Conservation (phyloP, 1,284 basidiomycete genomes). For the Fomes fomentarius region DNA sequence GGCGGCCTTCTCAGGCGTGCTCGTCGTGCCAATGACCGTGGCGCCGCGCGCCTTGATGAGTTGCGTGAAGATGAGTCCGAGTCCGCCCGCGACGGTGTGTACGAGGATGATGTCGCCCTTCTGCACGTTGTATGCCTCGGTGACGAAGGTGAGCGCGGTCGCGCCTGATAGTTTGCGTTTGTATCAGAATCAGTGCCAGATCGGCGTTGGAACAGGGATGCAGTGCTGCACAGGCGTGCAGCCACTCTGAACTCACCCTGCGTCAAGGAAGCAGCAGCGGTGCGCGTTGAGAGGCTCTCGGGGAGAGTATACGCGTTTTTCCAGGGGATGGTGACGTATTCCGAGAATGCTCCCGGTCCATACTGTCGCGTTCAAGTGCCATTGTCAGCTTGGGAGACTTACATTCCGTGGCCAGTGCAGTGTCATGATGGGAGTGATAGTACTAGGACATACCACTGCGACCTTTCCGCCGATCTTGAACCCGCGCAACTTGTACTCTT, state of each 20-base stretch:
- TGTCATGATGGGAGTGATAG: background rate
- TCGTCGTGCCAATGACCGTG: slow-evolving; percentile 93
- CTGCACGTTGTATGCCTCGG: slow-evolving; percentile 86
- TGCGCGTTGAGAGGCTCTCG: slow-evolving; percentile 56
- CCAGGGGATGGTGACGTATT: slow-evolving; percentile 33
- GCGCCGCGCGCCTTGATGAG: slow-evolving; percentile 75
- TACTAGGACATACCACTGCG: slow-evolving; percentile 53
- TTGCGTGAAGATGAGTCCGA: slow-evolving; percentile 67
- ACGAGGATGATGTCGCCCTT: slow-evolving; percentile 76
- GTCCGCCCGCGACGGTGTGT: slow-evolving; percentile 90
- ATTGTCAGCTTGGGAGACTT: too few relatives aligned
- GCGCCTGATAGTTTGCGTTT: too few relatives aligned
- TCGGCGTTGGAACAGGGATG: too few relatives aligned
- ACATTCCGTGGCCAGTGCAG: too few relatives aligned
- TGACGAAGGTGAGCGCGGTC: slow-evolving; percentile 81
- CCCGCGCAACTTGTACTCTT: slow-evolving; percentile 60
- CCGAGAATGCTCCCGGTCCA: slow-evolving; percentile 35
- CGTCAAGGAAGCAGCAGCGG: slow-evolving; percentile 66
- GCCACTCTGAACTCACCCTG: slow-evolving; percentile 26
- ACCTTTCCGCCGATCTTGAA: slow-evolving; percentile 66
- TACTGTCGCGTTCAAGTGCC: too few relatives aligned
- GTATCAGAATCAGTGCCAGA: too few relatives aligned
- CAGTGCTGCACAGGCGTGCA: too few relatives aligned
- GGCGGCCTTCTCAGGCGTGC: slow-evolving; percentile 82
- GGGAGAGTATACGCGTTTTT: slow-evolving; percentile 59